Conservation (phyloP, 192 early-diverging fungal species). For the Coemansia sp. region DNA sequence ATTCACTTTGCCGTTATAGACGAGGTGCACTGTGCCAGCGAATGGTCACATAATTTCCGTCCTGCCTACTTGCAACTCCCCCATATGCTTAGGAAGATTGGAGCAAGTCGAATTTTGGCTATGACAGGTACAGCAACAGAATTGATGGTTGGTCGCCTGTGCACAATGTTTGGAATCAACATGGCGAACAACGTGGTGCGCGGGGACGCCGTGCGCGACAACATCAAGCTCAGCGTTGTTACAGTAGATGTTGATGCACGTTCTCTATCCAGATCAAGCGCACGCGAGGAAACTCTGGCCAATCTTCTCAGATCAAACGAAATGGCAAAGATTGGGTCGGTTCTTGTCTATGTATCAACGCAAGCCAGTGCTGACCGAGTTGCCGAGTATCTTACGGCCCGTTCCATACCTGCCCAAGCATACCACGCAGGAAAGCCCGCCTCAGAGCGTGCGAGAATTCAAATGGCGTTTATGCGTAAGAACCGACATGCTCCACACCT, state of each 20-base stretch:
- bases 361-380: slow-evolving; percentile 69
- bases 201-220: slow-evolving; percentile 57
- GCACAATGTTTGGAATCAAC: slow-evolving; percentile 63
- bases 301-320: slow-evolving; percentile 54
- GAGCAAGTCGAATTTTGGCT: slow-evolving; percentile 59
- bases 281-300: slow-evolving; percentile 60
- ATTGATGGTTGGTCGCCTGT: slow-evolving; percentile 55
- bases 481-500: slow-evolving; percentile 9
- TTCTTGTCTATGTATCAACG: slow-evolving; percentile 69
- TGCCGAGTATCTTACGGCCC: slow-evolving; percentile 66
- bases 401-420: slow-evolving; percentile 66
- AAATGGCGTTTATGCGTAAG: slow-evolving; percentile 66
- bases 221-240: slow-evolving; percentile 63
- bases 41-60: slow-evolving; percentile 87
- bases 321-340: slow-evolving; percentile 58
- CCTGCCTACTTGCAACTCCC: slow-evolving; percentile 67
- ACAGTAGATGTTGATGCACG: slow-evolving; percentile 28
- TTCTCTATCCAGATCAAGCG: slow-evolving; percentile 15
- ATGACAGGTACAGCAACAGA: slow-evolving; percentile 77
- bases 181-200: slow-evolving; percentile 55
- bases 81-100: slow-evolving; percentile 54
- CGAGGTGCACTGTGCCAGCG: slow-evolving; percentile 81
- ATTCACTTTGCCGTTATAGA: slow-evolving; percentile 72
- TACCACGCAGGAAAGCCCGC: slow-evolving; percentile 77
- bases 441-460: slow-evolving; percentile 62